Conservation (phyloP, 164 flowering plant species). For the Berberis thunbergii region DNA sequence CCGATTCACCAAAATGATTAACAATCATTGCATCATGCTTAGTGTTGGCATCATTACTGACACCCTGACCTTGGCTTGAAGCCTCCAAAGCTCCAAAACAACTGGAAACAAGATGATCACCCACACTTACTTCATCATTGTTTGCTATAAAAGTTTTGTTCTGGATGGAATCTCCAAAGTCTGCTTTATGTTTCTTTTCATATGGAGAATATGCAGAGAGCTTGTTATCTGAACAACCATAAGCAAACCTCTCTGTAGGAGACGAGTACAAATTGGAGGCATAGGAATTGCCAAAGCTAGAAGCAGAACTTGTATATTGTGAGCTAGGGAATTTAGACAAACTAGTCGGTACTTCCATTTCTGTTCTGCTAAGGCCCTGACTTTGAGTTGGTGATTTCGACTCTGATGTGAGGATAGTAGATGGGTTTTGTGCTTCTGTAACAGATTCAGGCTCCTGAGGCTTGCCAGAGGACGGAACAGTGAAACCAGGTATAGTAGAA, state of each 20-base stretch:
- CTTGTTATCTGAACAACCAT: constrained; percentile 14
- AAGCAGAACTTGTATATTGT: constrained; percentile 11
- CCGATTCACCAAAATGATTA: constrained; percentile 19
- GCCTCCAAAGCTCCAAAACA: constrained; percentile 17
- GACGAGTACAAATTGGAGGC: constrained; percentile 12
- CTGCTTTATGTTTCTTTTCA: constrained; percentile 16
- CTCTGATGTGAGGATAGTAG: constrained; percentile 20
- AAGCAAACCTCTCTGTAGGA: constrained; percentile 13
- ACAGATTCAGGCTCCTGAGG: constrained; percentile 24
- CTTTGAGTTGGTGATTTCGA: constrained; percentile 10
- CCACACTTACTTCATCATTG: neutral
- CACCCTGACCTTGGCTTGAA: constrained; percentile 8
- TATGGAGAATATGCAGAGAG: constrained; percentile 16
- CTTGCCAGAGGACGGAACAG: constrained; percentile 29
- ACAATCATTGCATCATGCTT: constrained; percentile 10
- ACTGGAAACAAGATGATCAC: neutral
- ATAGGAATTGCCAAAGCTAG: constrained; percentile 15
- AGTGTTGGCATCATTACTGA: constrained; percentile 9
- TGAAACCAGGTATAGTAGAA: constrained; percentile 75
- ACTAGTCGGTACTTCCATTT: constrained; percentile 7
- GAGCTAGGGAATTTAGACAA: constrained; percentile 18
- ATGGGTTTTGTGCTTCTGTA: constrained; percentile 28
- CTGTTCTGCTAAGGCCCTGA: constrained; percentile 14
- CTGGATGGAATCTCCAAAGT: constrained; percentile 11
- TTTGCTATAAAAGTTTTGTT: constrained; percentile 11